A percentile compares a stretch with the other conserved stretches of the same genome.
phyloP scores from a whole-genome alignment of 495 filamentous ascomycete genomes.

The Aspergillus heteromorphus region DNA sequence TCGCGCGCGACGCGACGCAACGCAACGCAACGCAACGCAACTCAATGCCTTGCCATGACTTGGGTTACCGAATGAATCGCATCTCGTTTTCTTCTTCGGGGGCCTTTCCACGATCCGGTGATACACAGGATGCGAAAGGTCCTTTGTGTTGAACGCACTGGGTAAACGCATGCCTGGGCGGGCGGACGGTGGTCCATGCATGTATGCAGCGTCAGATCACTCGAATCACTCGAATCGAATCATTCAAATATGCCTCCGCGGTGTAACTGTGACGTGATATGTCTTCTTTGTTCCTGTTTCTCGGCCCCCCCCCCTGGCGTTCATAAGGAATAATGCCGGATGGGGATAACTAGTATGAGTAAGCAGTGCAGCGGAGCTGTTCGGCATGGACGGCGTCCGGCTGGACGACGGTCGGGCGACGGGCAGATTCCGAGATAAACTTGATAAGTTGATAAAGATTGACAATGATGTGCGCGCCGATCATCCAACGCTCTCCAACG shows the following conservation, averaged over 20 bases:
- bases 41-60: background rate
- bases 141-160: background rate
- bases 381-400: background rate
- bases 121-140: background rate
- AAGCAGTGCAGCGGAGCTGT: background rate
- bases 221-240: too few relatives aligned
- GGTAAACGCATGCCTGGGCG: too few relatives aligned
- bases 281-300: too few relatives aligned
- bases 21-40: background rate
- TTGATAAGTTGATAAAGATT: constrained; percentile 11
- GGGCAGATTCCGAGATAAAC: constrained; percentile 12
- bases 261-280: too few relatives aligned
- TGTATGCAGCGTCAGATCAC: too few relatives aligned
- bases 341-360: background rate
- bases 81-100: background rate
- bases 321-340: background rate
- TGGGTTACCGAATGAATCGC: background rate
- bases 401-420: constrained; percentile 3
- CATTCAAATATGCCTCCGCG: too few relatives aligned
- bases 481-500: constrained; percentile 25
- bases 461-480: constrained; percentile 21
- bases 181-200: too few relatives aligned
- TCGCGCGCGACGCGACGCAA: too few relatives aligned
- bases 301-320: background rate
- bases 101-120: background rate